phyloP scores from a whole-genome alignment of 306 rosid genomes.

The Gleditsia sinensis region DNA sequence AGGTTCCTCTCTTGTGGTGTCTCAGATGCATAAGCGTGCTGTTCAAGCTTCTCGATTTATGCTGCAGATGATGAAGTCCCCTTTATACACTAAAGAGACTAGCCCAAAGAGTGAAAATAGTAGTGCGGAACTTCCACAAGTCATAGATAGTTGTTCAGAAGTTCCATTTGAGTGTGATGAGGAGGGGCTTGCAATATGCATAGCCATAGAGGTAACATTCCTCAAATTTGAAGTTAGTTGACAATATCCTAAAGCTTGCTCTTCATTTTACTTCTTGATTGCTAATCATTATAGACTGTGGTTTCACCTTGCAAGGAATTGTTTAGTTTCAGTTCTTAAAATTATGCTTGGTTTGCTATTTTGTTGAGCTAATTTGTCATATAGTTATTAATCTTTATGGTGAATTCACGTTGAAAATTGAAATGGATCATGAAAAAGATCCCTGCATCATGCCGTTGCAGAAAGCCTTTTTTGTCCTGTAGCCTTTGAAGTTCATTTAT shows the following conservation, averaged over 20 bases:
- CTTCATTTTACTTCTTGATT: background rate
- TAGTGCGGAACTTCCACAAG: constrained; percentile 49
- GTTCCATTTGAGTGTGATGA: constrained; percentile 76
- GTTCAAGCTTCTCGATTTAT: constrained; percentile 95
- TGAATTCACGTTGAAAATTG: background rate
- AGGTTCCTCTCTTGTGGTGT: constrained; percentile 59
- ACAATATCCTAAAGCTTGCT: constrained; percentile 19
- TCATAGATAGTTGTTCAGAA: constrained; percentile 46
- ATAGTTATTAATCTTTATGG: background rate
- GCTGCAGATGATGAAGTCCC: constrained; percentile 93
- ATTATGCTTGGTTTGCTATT: constrained; percentile 8
- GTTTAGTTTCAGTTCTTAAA: background rate
- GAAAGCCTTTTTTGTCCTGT: background rate
- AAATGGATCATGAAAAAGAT: background rate
- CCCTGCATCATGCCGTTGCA: background rate
- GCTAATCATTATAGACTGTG: background rate
- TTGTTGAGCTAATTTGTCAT: constrained; percentile 1
- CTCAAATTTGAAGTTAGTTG: constrained; percentile 4
- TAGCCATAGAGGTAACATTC: constrained; percentile 77
- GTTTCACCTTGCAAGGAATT: constrained; percentile 8
- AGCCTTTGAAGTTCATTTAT: constrained; percentile 1
- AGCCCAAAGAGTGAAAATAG: constrained; percentile 51
- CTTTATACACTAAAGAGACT: constrained; percentile 58
- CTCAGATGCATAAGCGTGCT: constrained; percentile 86
- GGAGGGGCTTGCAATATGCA: constrained; percentile 86